phyloP scores from a whole-genome alignment of 2,329 filamentous ascomycete genomes.

The Fusarium pseudocircinatum region DNA sequence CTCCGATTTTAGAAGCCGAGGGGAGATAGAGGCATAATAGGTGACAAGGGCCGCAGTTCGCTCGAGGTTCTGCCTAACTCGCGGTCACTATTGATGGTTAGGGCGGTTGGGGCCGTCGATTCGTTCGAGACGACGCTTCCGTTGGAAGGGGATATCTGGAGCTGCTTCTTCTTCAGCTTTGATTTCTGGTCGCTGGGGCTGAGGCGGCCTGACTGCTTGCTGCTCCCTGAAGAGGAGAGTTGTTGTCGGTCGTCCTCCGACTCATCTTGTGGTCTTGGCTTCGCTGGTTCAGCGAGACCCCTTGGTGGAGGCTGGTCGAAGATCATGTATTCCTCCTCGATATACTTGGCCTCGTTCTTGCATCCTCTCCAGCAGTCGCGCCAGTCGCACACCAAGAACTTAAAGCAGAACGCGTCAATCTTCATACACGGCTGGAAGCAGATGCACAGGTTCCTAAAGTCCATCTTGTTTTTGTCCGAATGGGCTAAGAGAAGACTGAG shows the following conservation, averaged over 20 bases:
- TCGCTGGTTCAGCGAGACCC: slow-evolving; percentile 54
- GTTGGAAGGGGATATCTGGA: slow-evolving; percentile 53
- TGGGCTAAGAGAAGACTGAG: slow-evolving; percentile 90
- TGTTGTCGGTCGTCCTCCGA: slow-evolving; percentile 40
- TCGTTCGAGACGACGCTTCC: slow-evolving; percentile 55
- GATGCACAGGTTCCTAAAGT: slow-evolving; percentile 93
- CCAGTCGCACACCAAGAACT: slow-evolving; percentile 95
- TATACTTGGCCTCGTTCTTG: slow-evolving; percentile 84
- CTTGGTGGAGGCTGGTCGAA: slow-evolving; percentile 67
- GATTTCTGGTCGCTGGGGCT: slow-evolving; percentile 36
- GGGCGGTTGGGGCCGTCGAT: slow-evolving; percentile 56
- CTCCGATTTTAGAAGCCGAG: slow-evolving; percentile 60
- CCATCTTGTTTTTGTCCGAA: slow-evolving; percentile 98
- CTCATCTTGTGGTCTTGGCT: slow-evolving; percentile 40
- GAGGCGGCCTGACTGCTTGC: slow-evolving; percentile 56
- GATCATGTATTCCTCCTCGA: slow-evolving; percentile 72
- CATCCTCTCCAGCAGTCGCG: slow-evolving; percentile 97
- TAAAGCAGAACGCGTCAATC: slow-evolving; percentile 94
- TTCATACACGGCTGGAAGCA: slow-evolving; percentile 98
- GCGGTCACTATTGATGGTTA: slow-evolving; percentile 57
- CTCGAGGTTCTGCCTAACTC: slow-evolving; percentile 43
- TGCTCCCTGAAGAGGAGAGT: slow-evolving; percentile 72
- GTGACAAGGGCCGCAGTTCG: slow-evolving; percentile 67
- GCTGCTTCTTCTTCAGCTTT: slow-evolving; percentile 56
- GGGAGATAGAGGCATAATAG: slow-evolving; percentile 73